A percentile compares a stretch with the other conserved stretches of the same genome.
phyloP scores from a whole-genome alignment of 805 yeast genomes.

The Pichia sporocuriosa region DNA sequence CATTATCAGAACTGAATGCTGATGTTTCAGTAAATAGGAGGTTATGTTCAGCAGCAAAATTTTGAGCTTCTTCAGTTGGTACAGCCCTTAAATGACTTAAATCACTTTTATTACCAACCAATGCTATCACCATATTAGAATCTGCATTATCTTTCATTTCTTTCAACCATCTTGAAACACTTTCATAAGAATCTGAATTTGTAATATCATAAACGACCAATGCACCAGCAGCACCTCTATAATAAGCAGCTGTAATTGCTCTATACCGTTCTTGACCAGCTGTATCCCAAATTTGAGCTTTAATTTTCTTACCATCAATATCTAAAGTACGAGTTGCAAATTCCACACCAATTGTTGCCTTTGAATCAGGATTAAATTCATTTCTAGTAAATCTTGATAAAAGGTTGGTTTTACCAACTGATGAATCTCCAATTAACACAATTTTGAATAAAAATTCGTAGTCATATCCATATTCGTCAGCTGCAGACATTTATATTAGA shows the following conservation, averaged over 20 bases:
- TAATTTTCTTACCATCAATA: slow-evolving; percentile 75
- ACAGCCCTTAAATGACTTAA: slow-evolving; percentile 90
- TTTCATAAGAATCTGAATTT: slow-evolving; percentile 79
- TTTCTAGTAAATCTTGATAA: slow-evolving; percentile 91
- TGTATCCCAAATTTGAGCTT: slow-evolving; percentile 96
- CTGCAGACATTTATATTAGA: slow-evolving; percentile 10
- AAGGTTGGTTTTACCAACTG: slow-evolving; percentile 94
- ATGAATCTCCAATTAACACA: slow-evolving; percentile 93
- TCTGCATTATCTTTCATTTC: slow-evolving; percentile 89
- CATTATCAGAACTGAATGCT: slow-evolving; percentile 90
- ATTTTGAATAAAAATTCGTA: slow-evolving; percentile 91
- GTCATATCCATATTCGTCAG: slow-evolving; percentile 57
- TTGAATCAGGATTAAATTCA: slow-evolving; percentile 89
- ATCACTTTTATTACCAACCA: slow-evolving; percentile 90
- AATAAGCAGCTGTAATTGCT: slow-evolving; percentile 95
- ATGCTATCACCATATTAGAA: slow-evolving; percentile 89
- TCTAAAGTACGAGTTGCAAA: slow-evolving; percentile 94
- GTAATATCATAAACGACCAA: slow-evolving; percentile 92
- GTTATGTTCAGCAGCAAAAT: slow-evolving; percentile 88
- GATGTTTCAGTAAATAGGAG: slow-evolving; percentile 92
- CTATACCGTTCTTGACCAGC: slow-evolving; percentile 99
- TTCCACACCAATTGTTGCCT: slow-evolving; percentile 96
- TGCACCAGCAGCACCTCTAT: slow-evolving; percentile 98
- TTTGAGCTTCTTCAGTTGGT: slow-evolving; percentile 95
- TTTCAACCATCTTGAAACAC: slow-evolving; percentile 82